Percentiles rank a stretch among this genome's conserved stretches.
These are phyloP conservation scores for Macaranga tanarius DNA, from an alignment of 441 rosid genomes.

Conservation along the genomic window DNA sequence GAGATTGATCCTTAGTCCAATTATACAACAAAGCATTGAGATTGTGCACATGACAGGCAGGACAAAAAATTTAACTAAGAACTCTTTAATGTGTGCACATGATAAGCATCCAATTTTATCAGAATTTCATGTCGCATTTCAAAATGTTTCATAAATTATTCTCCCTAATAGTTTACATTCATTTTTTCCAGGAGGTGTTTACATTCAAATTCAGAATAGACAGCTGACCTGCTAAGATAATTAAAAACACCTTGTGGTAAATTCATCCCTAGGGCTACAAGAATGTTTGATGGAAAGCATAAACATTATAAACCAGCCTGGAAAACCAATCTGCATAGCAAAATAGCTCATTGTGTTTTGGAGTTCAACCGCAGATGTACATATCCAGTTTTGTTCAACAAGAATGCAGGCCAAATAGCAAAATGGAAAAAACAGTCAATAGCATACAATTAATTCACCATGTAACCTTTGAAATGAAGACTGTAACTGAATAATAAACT, in stretches of 20 bases:
- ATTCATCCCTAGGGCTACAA: conserved; percentile 10
- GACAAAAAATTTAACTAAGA: conserved; percentile 1
- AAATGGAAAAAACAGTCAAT: conserved; percentile 2
- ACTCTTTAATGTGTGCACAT: conserved; percentile 20
- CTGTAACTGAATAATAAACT: neutral
- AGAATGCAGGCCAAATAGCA: neutral
- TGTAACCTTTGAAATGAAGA: conserved; percentile 4
- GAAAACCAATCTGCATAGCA: conserved; percentile 27
- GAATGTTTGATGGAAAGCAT: conserved; percentile 11
- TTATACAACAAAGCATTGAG: neutral
- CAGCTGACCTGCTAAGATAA: neutral
- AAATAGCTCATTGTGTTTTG: conserved; percentile 19
- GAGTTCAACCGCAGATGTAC: conserved; percentile 4
- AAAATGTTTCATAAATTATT: conserved; percentile 12
- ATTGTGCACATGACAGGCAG: neutral
- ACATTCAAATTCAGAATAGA: neutral
- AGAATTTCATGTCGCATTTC: conserved; percentile 5
- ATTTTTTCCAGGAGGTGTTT: no score
- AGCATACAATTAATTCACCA: neutral
- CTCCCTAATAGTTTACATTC: neutral
- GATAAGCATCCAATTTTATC: neutral
- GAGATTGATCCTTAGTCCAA: neutral
- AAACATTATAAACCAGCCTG: neutral
- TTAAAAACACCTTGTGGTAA: conserved; percentile 4
- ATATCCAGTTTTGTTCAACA: neutral